Evolutionary conservation across 768 basidiomycete genomes (phyloP), one percentile per base, ranked within the genome.

Genomic region (Phlegmacium glaucopus): DNA sequence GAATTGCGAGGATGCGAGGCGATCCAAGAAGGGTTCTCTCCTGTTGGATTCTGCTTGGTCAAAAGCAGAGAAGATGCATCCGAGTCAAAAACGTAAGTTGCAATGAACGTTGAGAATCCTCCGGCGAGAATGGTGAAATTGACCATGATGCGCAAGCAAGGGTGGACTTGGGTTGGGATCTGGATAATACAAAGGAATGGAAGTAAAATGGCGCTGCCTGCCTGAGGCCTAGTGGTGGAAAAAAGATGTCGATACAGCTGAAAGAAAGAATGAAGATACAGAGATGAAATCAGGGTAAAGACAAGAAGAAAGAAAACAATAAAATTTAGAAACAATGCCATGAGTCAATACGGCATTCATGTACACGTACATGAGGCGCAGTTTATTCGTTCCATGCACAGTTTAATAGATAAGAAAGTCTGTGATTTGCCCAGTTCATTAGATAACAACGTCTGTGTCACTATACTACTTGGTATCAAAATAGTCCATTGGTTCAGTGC

Each of bases 11-110:
- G 76, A 50, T 81, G 75, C 12, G 69, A 71, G 0, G 67, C 69
- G 27, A 85, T 79, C 83, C 82, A 84, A 1, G 80, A 80, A 1
- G 78, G 72, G 55, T 77, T 81, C 4, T 54, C 58, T 1, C 76
- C 78, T 0, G 76, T 75, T 9, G 71, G 69, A 4, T 66, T 70
- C 55, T 76, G 68, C 48, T 71, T 62, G 27, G 72, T 52, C 42
- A 80, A 67, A 9, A 74, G 65, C 39, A 85, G 63, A 8, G 71
- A 65, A 25, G 63, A 58, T n/a, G 74, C 61, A 30, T 77, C 68
- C 5, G 78, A 70, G 55, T 83, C 70, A 61, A 85, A 83, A 16
- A 70, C 47, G 51, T 76, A 75, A 18, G 69, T 69, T 34, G 74
- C 73, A 37, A 78, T 66, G 45, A 76, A 72, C 22, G 66, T 59